Conservation (phyloP, 495 filamentous ascomycete genomes). For the Aspergillus diversus region DNA sequence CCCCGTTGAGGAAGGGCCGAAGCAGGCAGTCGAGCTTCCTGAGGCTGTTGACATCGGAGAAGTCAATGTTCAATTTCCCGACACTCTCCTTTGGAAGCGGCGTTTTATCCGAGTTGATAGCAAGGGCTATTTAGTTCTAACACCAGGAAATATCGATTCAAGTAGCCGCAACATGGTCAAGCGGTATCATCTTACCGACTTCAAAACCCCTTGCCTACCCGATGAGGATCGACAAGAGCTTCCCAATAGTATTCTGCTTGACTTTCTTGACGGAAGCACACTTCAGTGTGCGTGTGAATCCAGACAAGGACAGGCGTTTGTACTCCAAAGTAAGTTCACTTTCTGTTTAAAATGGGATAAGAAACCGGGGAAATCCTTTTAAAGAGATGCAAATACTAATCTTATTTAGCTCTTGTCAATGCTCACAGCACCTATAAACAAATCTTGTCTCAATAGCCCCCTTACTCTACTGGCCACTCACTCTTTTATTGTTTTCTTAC, state of each 20-base stretch:
- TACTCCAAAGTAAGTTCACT: conserved; percentile 64
- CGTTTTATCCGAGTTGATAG: conserved; percentile 78
- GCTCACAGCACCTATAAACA: conserved; percentile 24
- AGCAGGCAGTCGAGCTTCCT: conserved; percentile 34
- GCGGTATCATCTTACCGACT: conserved; percentile 80
- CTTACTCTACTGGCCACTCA: conserved; percentile 11
- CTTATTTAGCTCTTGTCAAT: conserved; percentile 22
- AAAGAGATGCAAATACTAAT: conserved; percentile 16
- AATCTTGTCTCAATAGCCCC: conserved; percentile 19
- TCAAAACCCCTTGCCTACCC: conserved; percentile 74
- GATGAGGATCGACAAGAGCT: conserved; percentile 89
- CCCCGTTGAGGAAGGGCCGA: conserved; percentile 40
- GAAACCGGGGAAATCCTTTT: not conserved
- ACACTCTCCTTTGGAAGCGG: conserved; percentile 90
- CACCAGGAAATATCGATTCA: conserved; percentile 51
- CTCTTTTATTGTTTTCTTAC: conserved; percentile 16
- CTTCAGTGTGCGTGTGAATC: conserved; percentile 88
- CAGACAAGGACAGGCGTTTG: conserved; percentile 66
- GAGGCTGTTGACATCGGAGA: conserved; percentile 74
- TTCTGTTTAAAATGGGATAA: not conserved
- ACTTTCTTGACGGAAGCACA: conserved; percentile 80
- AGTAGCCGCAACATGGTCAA: conserved; percentile 62
- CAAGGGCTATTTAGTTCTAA: conserved; percentile 75
- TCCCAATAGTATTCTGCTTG: conserved; percentile 81
- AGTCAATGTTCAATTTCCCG: conserved; percentile 92